A percentile compares a stretch with the other conserved stretches of the same genome.
Evolutionary conservation across 2,329 filamentous ascomycete species (phyloP).

Genomic region (Xenosphaeropsis pyriputrescens): DNA sequence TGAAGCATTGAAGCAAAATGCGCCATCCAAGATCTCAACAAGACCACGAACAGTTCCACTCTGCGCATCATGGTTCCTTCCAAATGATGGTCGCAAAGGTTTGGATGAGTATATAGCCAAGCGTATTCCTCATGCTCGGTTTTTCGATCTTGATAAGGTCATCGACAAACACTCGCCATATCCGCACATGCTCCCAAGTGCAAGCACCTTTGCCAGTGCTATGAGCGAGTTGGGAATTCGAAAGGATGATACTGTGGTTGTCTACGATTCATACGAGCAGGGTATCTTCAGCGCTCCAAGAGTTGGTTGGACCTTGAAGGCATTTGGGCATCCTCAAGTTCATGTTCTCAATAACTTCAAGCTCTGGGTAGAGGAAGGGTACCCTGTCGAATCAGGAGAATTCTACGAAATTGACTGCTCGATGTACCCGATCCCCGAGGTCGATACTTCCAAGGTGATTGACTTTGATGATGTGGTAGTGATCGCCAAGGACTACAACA

Average conservation of each 20-base stretch:
- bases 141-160: conserved; percentile 91
- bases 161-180: conserved; percentile 81
- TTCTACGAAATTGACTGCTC: conserved; percentile 52
- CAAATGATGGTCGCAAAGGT: conserved; percentile 76
- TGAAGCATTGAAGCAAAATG: conserved; percentile 69
- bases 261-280: conserved; percentile 83
- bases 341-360: conserved; percentile 94
- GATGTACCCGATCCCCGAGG: conserved; percentile 44
- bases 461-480: conserved; percentile 73
- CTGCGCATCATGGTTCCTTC: conserved; percentile 91
- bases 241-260: conserved; percentile 77
- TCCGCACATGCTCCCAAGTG: conserved; percentile 86
- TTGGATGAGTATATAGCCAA: conserved; percentile 66
- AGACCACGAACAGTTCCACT: conserved; percentile 76
- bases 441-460: conserved; percentile 50
- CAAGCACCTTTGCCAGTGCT: conserved; percentile 67
- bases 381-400: conserved; percentile 69
- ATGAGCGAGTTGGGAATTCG: conserved; percentile 84
- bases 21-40: conserved; percentile 64
- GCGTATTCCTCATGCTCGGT: conserved; percentile 79
- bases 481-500: conserved; percentile 60
- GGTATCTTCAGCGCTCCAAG: conserved; percentile 91
- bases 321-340: conserved; percentile 80
- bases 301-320: conserved; percentile 82
- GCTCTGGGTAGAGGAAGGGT: conserved; percentile 76